Evolutionary conservation across 2,329 filamentous ascomycete species (phyloP).

Genomic region (Ophiobolus disseminans): DNA sequence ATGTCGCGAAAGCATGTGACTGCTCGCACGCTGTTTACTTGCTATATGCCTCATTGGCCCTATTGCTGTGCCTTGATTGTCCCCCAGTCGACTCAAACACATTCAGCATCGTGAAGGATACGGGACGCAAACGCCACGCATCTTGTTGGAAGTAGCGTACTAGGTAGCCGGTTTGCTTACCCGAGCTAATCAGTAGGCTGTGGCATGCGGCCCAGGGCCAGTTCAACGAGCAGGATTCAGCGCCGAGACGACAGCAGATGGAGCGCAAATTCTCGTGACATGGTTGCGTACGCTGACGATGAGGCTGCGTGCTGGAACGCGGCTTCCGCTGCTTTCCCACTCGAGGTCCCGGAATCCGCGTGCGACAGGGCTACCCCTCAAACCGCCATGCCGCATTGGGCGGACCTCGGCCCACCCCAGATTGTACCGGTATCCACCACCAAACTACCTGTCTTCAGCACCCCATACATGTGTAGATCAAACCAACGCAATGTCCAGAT

Average conservation of each 20-base stretch:
- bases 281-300: too few relatives aligned
- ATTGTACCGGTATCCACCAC: too few relatives aligned
- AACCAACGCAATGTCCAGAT: slow-evolving; percentile 18
- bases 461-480: not conserved
- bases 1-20: slow-evolving; percentile 19
- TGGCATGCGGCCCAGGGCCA: not conserved
- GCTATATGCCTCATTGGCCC: not conserved
- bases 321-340: too few relatives aligned
- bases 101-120: not conserved
- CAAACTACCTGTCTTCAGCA: too few relatives aligned
- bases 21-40: not conserved
- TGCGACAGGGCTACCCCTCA: slow-evolving; percentile 22
- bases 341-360: not conserved
- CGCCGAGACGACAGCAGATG: not conserved
- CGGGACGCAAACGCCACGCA: not conserved
- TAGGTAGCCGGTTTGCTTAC: not conserved
- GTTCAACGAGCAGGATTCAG: not conserved
- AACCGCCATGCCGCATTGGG: slow-evolving; percentile 12
- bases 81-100: too few relatives aligned
- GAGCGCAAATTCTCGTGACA: too few relatives aligned
- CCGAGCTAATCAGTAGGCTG: not conserved
- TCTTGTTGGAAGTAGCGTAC: not conserved
- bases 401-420: slow-evolving; percentile 20
- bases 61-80: too few relatives aligned
- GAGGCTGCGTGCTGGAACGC: too few relatives aligned